Conservation (phyloP, 139 green algal genomes). For the Chlorella sp. region DNA sequence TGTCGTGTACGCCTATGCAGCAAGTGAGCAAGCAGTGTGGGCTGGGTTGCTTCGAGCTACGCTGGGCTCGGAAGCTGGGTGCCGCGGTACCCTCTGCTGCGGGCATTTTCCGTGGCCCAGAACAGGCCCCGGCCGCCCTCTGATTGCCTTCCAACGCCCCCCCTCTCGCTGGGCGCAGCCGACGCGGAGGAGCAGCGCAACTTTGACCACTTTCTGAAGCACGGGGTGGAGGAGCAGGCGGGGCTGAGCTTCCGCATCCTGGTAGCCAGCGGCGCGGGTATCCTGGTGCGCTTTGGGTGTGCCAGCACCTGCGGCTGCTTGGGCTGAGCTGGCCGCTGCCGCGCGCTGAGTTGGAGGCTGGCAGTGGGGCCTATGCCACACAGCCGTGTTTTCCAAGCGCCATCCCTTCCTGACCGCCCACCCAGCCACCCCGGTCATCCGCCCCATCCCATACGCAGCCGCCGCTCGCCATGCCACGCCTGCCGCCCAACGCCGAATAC, state of each 20-base stretch:
- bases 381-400: no score
- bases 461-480: slow-evolving; percentile 6
- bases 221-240: slow-evolving; percentile 25
- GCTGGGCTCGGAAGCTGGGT: neutral
- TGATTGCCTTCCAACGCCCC: no score
- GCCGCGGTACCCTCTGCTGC: neutral
- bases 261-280: slow-evolving; percentile 12
- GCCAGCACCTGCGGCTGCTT: neutral
- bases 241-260: slow-evolving; percentile 41
- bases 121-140: no score
- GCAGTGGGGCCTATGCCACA: no score
- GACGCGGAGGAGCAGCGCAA: slow-evolving; percentile 42
- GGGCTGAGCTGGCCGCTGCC: no score
- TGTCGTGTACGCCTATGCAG: slow-evolving; percentile 46
- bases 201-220: slow-evolving; percentile 45
- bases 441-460: neutral
- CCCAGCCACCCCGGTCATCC: no score
- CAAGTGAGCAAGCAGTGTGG: slow-evolving; percentile 6
- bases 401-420: no score
- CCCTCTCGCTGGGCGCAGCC: neutral
- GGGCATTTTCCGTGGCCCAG: neutral
- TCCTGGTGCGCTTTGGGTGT: slow-evolving; percentile 3
- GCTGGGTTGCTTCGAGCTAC: neutral
- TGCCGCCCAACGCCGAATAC: slow-evolving; percentile 44
- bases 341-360: no score